Percentiles rank a stretch among this genome's conserved stretches.
phyloP scores from a whole-genome alignment of 352 stramenopile genomes.

The Phytopythium mirpurense region DNA sequence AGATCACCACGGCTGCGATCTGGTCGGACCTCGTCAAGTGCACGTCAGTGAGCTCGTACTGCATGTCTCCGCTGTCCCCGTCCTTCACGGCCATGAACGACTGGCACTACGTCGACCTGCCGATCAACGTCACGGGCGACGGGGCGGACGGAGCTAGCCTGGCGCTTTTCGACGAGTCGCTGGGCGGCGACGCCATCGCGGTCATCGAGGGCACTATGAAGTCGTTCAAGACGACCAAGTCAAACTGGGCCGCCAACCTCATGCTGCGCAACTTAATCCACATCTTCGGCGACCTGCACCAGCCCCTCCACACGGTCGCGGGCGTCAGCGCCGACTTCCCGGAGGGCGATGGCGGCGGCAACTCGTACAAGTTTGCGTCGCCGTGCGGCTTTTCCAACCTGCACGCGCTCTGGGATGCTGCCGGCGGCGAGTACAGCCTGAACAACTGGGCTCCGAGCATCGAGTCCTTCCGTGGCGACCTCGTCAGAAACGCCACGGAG shows the following conservation, averaged over 20 bases:
- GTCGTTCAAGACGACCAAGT: constrained; percentile 58
- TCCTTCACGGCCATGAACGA: constrained; percentile 46
- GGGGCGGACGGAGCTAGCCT: constrained; percentile 20
- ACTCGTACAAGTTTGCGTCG: constrained; percentile 45
- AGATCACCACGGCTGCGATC: constrained; percentile 37
- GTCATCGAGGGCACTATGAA: constrained; percentile 42
- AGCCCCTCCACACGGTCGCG: constrained; percentile 49
- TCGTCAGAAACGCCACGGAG: constrained; percentile 37
- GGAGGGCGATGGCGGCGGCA: constrained; percentile 47
- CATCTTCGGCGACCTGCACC: constrained; percentile 59
- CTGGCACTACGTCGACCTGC: constrained; percentile 73
- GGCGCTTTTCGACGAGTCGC: constrained; percentile 41
- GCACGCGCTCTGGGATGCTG: constrained; percentile 58
- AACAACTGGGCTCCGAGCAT: constrained; percentile 49
- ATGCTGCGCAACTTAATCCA: constrained; percentile 66
- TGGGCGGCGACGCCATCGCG: constrained; percentile 38
- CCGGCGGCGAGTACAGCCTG: constrained; percentile 37
- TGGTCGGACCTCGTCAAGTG: constrained; percentile 66
- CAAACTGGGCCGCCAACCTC: constrained; percentile 55
- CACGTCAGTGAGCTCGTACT: constrained; percentile 27
- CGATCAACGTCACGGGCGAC: constrained; percentile 41
- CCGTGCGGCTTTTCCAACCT: constrained; percentile 57
- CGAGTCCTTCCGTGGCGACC: constrained; percentile 15
- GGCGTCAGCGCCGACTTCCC: constrained; percentile 43
- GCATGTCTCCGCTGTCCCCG: constrained; percentile 23